A percentile compares a stretch with the other conserved stretches of the same genome.
These are phyloP conservation scores for Aspergillus latus DNA, from an alignment of 2,329 filamentous ascomycete genomes.

Conservation along the genomic window DNA sequence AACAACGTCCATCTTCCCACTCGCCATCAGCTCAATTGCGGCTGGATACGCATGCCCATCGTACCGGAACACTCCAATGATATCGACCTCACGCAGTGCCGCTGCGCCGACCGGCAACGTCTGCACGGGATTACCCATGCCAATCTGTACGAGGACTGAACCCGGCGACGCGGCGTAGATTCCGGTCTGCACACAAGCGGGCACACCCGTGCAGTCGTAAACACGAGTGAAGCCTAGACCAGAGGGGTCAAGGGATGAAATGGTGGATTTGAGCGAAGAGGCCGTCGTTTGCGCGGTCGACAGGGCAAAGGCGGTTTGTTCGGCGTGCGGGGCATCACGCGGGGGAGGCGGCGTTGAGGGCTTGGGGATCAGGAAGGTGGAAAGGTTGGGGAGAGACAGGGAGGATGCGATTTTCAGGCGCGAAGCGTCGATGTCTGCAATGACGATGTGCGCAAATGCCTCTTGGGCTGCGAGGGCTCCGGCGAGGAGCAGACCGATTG, in stretches of 20 bases:
- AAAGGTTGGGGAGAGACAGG: slow-evolving; percentile 34
- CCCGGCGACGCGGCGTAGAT: slow-evolving; percentile 50
- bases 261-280: slow-evolving; percentile 24
- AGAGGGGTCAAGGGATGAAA: slow-evolving; percentile 16
- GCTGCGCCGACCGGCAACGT: slow-evolving; percentile 55
- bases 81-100: slow-evolving; percentile 57
- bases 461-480: slow-evolving; percentile 57
- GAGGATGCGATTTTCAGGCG: slow-evolving; percentile 56
- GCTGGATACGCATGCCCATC: slow-evolving; percentile 54
- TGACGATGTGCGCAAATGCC: slow-evolving; percentile 55
- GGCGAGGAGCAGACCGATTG: slow-evolving; percentile 60
- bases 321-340: slow-evolving; percentile 32
- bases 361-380: slow-evolving; percentile 41
- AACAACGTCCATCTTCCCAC: slow-evolving; percentile 51
- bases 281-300: slow-evolving; percentile 41
- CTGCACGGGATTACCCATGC: slow-evolving; percentile 58
- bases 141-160: slow-evolving; percentile 55
- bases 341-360: slow-evolving; percentile 29
- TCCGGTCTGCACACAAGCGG: slow-evolving; percentile 46
- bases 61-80: slow-evolving; percentile 59
- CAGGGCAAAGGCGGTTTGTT: slow-evolving; percentile 35
- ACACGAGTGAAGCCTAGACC: slow-evolving; percentile 43
- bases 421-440: slow-evolving; percentile 62
- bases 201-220: slow-evolving; percentile 49
- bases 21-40: slow-evolving; percentile 54